Evolutionary conservation across 345 rosid species (phyloP).

Genomic region (Viola odorata): DNA sequence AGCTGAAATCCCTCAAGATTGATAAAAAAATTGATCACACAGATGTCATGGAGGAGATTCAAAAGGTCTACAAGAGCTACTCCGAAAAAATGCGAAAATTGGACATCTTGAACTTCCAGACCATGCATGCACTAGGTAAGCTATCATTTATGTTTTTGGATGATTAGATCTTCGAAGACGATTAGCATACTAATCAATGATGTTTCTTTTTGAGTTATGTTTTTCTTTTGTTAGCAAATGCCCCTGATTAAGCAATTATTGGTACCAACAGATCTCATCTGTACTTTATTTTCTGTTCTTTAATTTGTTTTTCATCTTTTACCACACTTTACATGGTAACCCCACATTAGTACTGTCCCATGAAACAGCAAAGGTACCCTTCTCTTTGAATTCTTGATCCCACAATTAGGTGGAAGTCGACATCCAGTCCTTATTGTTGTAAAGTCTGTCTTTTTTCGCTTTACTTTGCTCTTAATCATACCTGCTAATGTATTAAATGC

Average conservation of each 20-base stretch:
- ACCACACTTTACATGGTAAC: conserved; percentile 5
- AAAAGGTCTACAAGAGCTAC: conserved; percentile 60
- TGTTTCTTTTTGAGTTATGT: no score
- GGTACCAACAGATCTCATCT: no score
- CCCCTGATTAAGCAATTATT: no score
- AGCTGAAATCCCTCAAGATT: conserved; percentile 54
- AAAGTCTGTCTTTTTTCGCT: background rate
- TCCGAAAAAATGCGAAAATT: conserved; percentile 63
- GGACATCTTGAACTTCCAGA: conserved; percentile 66
- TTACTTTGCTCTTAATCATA: background rate
- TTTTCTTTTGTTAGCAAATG: no score
- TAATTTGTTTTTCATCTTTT: background rate
- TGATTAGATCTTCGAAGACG: no score
- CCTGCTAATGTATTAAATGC: background rate
- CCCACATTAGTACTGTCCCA: background rate
- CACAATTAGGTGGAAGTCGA: conserved; percentile 17
- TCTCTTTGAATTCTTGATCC: conserved; percentile 9
- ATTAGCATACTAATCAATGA: no score
- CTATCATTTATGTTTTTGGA: background rate
- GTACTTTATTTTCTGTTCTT: no score
- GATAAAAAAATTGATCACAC: conserved; percentile 43
- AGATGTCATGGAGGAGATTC: conserved; percentile 44
- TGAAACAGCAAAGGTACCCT: conserved; percentile 4
- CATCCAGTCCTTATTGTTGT: conserved; percentile 5
- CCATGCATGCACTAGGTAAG: conserved; percentile 68